Evolutionary conservation across 1,284 basidiomycete genomes (phyloP).

Genomic region (Sporisorium reilianum): DNA sequence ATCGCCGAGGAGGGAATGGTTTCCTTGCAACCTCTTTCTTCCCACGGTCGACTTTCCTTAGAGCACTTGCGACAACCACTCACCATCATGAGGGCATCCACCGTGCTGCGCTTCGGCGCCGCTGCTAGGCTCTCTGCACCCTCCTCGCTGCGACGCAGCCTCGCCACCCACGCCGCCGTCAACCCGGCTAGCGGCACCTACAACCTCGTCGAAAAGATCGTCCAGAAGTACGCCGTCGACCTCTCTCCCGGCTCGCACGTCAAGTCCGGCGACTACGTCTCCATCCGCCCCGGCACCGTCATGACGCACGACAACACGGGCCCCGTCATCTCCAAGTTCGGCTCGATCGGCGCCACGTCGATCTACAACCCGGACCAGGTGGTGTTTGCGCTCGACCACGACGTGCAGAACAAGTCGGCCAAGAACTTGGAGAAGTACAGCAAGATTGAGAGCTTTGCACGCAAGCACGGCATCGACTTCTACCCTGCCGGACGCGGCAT

Average conservation of each 20-base stretch:
- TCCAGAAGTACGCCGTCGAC: conserved; percentile 94
- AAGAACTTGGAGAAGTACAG: conserved; percentile 95
- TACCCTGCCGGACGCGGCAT: conserved; percentile 99
- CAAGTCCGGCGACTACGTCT: conserved; percentile 97
- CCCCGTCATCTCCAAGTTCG: conserved; percentile 91
- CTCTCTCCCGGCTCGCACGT: conserved; percentile 77
- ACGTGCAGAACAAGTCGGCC: conserved; percentile 94
- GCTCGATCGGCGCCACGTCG: conserved; percentile 89
- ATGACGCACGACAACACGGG: conserved; percentile 86
- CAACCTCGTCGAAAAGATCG: conserved; percentile 90
- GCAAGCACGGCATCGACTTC: conserved; percentile 88
- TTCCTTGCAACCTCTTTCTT: neutral
- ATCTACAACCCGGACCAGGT: conserved; percentile 86
- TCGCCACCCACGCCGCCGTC: conserved; percentile 42
- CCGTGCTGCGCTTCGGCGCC: conserved; percentile 37
- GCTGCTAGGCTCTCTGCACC: conserved; percentile 13
- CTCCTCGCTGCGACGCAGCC: conserved; percentile 22
- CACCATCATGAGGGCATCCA: conserved; percentile 41
- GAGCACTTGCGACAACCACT: no score
- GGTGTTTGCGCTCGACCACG: conserved; percentile 97
- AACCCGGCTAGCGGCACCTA: conserved; percentile 37
- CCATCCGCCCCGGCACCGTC: conserved; percentile 96
- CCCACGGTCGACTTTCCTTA: no score
- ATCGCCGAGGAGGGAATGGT: conserved; percentile 18
- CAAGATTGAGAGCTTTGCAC: conserved; percentile 90